A percentile compares a stretch with the other conserved stretches of the same genome.
Conservation (phyloP, 2,329 filamentous ascomycete genomes). For the Nothophoma quercina region DNA sequence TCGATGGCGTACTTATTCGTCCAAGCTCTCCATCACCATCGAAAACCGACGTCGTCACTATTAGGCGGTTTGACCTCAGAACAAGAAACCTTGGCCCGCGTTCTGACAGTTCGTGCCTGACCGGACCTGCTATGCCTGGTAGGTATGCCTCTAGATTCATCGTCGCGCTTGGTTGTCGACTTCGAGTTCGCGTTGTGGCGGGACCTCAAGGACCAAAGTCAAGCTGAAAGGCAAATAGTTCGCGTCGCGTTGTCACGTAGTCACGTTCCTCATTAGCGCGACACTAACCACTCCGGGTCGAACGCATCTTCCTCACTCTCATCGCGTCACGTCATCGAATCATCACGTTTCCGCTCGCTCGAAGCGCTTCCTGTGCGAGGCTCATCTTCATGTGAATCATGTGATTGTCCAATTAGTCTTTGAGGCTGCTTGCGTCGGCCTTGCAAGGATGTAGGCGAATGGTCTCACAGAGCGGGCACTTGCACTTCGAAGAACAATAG, state of each 20-base stretch:
- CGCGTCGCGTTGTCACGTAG: conserved; percentile 30
- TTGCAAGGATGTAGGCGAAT: not conserved
- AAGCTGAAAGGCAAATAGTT: not conserved
- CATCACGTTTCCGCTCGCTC: too few relatives aligned
- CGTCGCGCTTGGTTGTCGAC: not conserved
- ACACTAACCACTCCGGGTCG: not conserved
- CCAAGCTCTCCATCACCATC: conserved; percentile 22
- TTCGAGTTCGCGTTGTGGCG: conserved; percentile 28
- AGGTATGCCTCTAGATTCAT: conserved; percentile 15
- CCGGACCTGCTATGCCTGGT: not conserved
- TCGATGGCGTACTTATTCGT: conserved; percentile 30
- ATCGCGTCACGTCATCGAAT: not conserved
- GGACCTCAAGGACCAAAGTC: too few relatives aligned
- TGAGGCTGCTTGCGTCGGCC: not conserved
- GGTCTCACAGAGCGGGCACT: conserved; percentile 28
- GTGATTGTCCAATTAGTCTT: too few relatives aligned
- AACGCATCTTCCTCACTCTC: not conserved
- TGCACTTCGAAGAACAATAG: conserved; percentile 43
- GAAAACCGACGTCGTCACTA: not conserved
- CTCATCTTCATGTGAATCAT: not conserved
- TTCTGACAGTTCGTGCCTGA: not conserved
- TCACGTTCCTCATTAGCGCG: not conserved
- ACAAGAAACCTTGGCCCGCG: not conserved
- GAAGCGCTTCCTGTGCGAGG: too few relatives aligned
- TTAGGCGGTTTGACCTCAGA: not conserved